These are phyloP conservation scores for Bertia moriformis DNA, from an alignment of 2,329 filamentous ascomycete genomes.

Conservation along the genomic window DNA sequence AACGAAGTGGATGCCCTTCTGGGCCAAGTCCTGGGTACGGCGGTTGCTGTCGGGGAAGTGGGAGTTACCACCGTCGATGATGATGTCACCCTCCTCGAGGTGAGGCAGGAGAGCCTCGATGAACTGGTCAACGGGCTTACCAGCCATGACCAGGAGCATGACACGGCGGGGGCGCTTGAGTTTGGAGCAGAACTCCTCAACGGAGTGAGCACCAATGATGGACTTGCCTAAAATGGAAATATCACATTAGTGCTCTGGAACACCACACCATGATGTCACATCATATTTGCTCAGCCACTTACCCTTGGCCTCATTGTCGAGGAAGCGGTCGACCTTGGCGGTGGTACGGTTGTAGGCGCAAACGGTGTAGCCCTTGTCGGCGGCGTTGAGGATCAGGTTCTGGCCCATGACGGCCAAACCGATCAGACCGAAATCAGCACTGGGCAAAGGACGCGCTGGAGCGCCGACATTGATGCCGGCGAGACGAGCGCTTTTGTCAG, in stretches of 20 bases:
- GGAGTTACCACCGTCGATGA: conserved; percentile 98
- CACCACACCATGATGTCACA: no score
- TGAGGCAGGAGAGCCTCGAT: conserved; percentile 85
- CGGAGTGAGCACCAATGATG: conserved; percentile 81
- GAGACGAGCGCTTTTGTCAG: not conserved
- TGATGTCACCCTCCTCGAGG: conserved; percentile 80
- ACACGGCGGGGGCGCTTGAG: conserved; percentile 93
- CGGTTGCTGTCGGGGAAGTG: conserved; percentile 99
- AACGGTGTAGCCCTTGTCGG: conserved; percentile 87
- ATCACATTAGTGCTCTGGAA: no score
- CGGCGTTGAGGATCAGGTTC: conserved; percentile 82
- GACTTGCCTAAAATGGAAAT: conserved; percentile 62
- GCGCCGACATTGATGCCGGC: conserved; percentile 1
- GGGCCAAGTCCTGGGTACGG: conserved; percentile 72
- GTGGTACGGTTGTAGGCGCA: conserved; percentile 98
- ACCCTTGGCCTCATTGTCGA: conserved; percentile 81
- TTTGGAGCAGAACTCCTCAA: conserved; percentile 89
- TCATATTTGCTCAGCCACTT: no score
- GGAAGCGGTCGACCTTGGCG: conserved; percentile 90
- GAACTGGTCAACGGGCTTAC: conserved; percentile 95
- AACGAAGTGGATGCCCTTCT: conserved; percentile 89
- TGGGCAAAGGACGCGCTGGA: conserved; percentile 16
- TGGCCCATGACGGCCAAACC: conserved; percentile 83
- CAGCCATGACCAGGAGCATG: conserved; percentile 98
- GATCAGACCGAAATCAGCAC: conserved; percentile 82